Evolutionary conservation across 2,329 filamentous ascomycete genomes (phyloP), one percentile per base, ranked within the genome.

Genomic region (Drechslerella stenobrocha): DNA sequence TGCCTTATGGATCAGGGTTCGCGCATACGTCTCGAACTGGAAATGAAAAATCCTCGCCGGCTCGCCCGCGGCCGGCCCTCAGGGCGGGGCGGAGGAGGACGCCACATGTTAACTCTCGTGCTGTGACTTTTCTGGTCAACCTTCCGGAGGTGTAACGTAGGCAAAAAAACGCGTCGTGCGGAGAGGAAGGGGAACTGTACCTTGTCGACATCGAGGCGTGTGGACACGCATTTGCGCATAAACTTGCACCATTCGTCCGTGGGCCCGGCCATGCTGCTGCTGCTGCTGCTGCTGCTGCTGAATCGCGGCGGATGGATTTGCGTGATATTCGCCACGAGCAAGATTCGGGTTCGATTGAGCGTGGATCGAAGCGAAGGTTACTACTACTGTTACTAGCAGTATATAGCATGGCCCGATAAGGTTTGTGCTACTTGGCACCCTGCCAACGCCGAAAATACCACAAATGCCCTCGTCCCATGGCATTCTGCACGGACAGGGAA

Each of bases 21-120:
- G 77, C 20, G 81, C 79, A 69, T 79, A 83, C 22, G 77, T 75
- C 40, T 80, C 78, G 74, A 87, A 87, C 60, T 76, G 28, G 28
- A 30, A 5, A 60, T 65, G 44, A 47, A 40, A 32, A 37, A 42
- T 47, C 13, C 50, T n/a, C 7, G 44, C 7, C 4, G 11, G 47
- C 5, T 34, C 70, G 52, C 42, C 22, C 13, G 42, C 15, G 15
- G 11, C 34, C 15, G 23, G n/a, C 20, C 52, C 18, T 34, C 26
- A 13, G 24, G 22, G 2, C 11, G 52, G 18, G 42, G 7, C 4
- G 44, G 1, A 18, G 20, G 22, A 42, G 28, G 30, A 46, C 18
- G 37, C 46, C 42, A 51, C 24, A 48, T 47, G 63, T 67, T 67
- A 67, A 60, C 63, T 47, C 37, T 51, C 23, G 32, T 46, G 48